Conservation (phyloP, 2,329 filamentous ascomycete species). For the Exophiala calicioides region DNA sequence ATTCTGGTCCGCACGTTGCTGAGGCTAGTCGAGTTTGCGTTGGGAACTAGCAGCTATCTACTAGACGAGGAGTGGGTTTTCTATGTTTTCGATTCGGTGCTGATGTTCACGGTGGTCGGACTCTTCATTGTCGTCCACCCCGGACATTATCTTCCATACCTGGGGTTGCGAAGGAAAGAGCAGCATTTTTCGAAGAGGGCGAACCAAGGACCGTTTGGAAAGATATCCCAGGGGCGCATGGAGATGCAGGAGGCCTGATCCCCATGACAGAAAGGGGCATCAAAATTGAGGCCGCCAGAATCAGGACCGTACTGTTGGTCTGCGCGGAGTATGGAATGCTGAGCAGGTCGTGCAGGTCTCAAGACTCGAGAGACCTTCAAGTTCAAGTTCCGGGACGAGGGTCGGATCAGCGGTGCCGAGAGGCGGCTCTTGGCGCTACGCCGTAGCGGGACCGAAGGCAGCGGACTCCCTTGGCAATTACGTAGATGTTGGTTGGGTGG, state of each 20-base stretch:
- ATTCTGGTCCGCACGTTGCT: conserved; percentile 23
- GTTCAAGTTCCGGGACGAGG: too few relatives aligned
- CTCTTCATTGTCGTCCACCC: conserved; percentile 24
- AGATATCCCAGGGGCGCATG: conserved; percentile 10
- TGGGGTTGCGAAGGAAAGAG: conserved; percentile 20
- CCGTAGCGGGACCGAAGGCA: too few relatives aligned
- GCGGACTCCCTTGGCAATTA: too few relatives aligned
- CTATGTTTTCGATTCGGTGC: conserved; percentile 23
- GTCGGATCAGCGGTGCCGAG: not conserved
- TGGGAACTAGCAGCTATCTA: conserved; percentile 22
- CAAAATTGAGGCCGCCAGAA: too few relatives aligned
- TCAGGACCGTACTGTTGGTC: too few relatives aligned
- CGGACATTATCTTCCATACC: conserved; percentile 23
- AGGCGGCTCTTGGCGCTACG: too few relatives aligned
- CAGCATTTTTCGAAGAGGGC: conserved; percentile 20
- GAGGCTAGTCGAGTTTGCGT: conserved; percentile 20
- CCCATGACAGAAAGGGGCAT: too few relatives aligned
- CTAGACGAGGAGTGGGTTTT: conserved; percentile 26
- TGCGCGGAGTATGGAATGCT: too few relatives aligned
- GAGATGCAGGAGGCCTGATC: conserved; percentile 13
- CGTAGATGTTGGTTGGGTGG: too few relatives aligned
- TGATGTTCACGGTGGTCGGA: conserved; percentile 21
- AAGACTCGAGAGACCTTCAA: too few relatives aligned
- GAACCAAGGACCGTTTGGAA: conserved; percentile 20
- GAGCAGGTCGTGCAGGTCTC: too few relatives aligned